These are phyloP conservation scores for Gymnopus androsaceus DNA, from an alignment of 1,284 basidiomycete genomes.

Conservation along the genomic window DNA sequence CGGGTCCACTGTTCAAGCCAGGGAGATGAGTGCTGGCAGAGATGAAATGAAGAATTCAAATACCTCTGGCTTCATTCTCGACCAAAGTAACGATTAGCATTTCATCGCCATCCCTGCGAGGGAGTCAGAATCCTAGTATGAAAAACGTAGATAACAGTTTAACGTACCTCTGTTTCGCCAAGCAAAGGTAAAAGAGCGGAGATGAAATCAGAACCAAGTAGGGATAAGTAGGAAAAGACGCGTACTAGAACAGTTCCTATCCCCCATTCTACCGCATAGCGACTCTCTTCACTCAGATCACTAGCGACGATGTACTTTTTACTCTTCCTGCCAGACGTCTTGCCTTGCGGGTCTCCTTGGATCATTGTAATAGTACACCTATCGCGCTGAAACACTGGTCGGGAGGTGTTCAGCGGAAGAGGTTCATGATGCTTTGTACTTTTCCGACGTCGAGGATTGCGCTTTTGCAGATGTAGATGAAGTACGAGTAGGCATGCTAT, in stretches of 20 bases:
- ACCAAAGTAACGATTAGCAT: constrained; percentile 88
- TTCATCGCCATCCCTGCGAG: constrained; percentile 92
- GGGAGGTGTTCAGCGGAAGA: constrained; percentile 63
- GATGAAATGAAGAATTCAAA: constrained; percentile 14
- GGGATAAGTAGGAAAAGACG: too few species aligned
- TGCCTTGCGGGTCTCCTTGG: constrained; percentile 76
- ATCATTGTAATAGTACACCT: constrained; percentile 89
- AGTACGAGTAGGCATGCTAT: constrained; percentile 46
- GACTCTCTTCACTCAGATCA: constrained; percentile 90
- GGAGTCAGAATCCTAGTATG: too few species aligned
- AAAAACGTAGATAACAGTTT: too few species aligned
- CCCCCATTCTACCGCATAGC: constrained; percentile 93
- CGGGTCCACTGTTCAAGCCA: constrained; percentile 68
- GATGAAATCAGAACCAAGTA: too few species aligned
- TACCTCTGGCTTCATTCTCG: constrained; percentile 90
- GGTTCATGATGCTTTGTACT: constrained; percentile 60
- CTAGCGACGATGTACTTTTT: constrained; percentile 89
- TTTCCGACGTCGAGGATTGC: constrained; percentile 60
- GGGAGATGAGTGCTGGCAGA: constrained; percentile 12
- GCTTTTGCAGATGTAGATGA: constrained; percentile 38
- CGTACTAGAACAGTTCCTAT: constrained; percentile 97
- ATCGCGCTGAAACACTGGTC: constrained; percentile 88
- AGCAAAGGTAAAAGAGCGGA: too few species aligned
- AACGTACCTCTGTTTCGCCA: too few species aligned
- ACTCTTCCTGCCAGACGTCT: constrained; percentile 57